Evolutionary conservation across 1,284 basidiomycete genomes (phyloP).

Genomic region (Cryptococcus sp.): DNA sequence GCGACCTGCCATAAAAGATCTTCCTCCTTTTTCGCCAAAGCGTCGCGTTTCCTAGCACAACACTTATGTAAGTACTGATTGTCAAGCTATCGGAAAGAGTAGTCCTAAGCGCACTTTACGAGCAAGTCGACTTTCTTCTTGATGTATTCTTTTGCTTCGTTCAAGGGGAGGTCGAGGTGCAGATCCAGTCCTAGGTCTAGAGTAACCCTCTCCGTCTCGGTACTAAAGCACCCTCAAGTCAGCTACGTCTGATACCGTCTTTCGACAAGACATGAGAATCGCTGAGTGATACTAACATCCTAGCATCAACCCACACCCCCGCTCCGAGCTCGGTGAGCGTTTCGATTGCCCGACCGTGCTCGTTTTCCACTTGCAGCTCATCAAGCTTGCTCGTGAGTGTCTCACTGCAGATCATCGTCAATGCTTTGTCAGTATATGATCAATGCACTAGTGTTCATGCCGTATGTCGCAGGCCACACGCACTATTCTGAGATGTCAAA

Average conservation of each 20-base stretch:
- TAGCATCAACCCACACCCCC: constrained; percentile 37
- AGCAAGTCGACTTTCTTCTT: constrained; percentile 27
- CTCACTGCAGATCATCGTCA: constrained; percentile 2
- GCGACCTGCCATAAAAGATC: constrained; percentile 38
- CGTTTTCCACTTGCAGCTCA: constrained; percentile 13
- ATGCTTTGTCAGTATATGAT: neutral
- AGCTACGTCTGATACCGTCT: neutral
- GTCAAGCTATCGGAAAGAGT: neutral
- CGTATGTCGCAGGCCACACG: neutral
- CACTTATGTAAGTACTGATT: neutral
- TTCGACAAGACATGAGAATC: neutral
- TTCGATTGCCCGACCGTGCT: constrained; percentile 7
- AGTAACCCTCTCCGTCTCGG: constrained; percentile 24
- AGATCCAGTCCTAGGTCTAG: constrained; percentile 42
- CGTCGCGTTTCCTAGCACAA: constrained; percentile 15
- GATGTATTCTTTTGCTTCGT: constrained; percentile 25
- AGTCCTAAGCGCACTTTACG: constrained; percentile 17
- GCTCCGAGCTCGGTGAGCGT: constrained; percentile 37
- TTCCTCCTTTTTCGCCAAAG: constrained; percentile 24
- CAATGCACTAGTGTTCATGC: neutral
- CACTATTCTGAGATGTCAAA: constrained; percentile 18
- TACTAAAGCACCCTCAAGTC: constrained; percentile 12
- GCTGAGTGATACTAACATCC: constrained; percentile 25
- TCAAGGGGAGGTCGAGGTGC: constrained; percentile 30
- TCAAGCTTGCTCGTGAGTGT: neutral